These are phyloP conservation scores for Wallacemonas collosoma DNA, from an alignment of 208 protist genomes.

Conservation along the genomic window DNA sequence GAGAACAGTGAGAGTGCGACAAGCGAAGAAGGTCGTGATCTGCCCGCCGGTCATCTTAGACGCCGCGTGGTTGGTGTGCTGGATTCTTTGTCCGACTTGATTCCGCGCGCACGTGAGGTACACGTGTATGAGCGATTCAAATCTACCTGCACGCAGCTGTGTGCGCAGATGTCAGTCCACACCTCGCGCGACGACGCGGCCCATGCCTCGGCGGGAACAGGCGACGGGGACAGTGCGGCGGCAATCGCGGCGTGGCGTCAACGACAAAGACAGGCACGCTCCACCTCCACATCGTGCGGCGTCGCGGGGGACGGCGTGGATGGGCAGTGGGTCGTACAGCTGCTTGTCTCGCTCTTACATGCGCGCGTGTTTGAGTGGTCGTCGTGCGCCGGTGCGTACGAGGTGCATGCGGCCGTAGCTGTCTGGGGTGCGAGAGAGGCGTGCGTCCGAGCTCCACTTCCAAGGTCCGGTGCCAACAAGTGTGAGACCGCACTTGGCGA, in stretches of 20 bases:
- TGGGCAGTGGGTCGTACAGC: constrained; percentile 8
- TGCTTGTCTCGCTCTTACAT: constrained; percentile 1
- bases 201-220: not conserved
- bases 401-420: not conserved
- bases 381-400: not conserved
- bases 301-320: not conserved
- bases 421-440: not conserved
- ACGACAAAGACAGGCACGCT: not conserved
- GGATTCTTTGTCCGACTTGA: not conserved
- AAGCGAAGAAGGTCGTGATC: not conserved
- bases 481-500: too few species aligned
- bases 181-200: too few species aligned
- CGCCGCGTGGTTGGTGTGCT: not conserved
- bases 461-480: too few species aligned
- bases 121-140: constrained; percentile 5
- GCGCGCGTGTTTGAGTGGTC: constrained; percentile 4
- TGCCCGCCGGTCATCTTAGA: not conserved
- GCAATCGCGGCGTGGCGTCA: constrained; percentile 3
- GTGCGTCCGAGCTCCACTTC: too few species aligned
- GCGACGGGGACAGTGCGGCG: not conserved
- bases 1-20: not conserved
- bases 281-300: not conserved
- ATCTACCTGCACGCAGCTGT: not conserved
- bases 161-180: not conserved
- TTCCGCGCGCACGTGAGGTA: not conserved